Conservation (phyloP, 305 asterid species). For the Fraxinus platypoda region DNA sequence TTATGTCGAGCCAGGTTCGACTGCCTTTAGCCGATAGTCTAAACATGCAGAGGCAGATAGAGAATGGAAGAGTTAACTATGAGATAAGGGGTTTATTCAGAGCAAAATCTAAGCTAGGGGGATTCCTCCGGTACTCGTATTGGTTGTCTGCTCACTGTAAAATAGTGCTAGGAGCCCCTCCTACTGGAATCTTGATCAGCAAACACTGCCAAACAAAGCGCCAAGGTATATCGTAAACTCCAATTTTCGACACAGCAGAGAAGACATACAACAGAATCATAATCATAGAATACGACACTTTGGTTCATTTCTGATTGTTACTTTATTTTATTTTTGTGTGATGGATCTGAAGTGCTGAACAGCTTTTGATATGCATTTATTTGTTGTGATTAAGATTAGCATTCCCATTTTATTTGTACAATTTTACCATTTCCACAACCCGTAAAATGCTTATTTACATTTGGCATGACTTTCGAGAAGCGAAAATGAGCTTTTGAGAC, state of each 20-base stretch:
- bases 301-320: not conserved
- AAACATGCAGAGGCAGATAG: conserved; percentile 56
- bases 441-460: not conserved
- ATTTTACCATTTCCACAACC: not conserved
- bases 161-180: conserved; percentile 66
- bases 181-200: conserved; percentile 67
- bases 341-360: not conserved
- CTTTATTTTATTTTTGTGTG: not conserved
- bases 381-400: not conserved
- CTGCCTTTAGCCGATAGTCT: conserved; percentile 43
- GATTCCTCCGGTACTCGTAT: conserved; percentile 66
- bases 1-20: conserved; percentile 74
- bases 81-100: conserved; percentile 65
- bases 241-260: not conserved
- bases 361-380: not conserved
- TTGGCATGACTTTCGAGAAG: not conserved
- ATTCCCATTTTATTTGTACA: not conserved
- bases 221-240: conserved; percentile 24
- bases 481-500: not conserved
- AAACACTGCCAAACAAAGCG: conserved; percentile 63
- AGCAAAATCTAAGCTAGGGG: conserved; percentile 66
- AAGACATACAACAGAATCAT: not conserved
- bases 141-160: conserved; percentile 70
- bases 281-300: not conserved
- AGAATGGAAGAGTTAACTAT: conserved; percentile 54